These are phyloP conservation scores for Remersonia thermophila DNA, from an alignment of 2,329 filamentous ascomycete species.

Conservation along the genomic window DNA sequence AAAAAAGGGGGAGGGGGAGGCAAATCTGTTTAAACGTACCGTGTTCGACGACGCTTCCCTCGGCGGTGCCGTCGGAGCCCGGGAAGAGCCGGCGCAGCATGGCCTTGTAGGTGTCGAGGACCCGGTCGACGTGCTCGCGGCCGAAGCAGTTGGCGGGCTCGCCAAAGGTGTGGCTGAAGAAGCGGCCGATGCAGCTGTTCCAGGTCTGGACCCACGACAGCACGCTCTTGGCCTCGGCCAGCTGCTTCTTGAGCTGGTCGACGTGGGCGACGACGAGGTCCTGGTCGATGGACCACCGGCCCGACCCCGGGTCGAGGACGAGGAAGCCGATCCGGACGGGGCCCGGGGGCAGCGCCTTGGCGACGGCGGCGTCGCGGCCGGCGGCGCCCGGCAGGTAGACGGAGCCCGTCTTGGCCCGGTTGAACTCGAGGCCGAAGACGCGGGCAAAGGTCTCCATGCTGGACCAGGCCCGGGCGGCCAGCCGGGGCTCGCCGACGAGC, in stretches of 20 bases:
- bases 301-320: constrained; percentile 31
- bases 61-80: constrained; percentile 3
- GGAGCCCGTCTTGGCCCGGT: constrained; percentile 28
- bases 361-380: constrained; percentile 15
- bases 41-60: constrained; percentile 20
- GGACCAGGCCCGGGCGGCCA: constrained; percentile 30
- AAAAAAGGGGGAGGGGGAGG: too few species aligned
- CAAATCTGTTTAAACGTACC: too few species aligned
- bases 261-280: constrained; percentile 40
- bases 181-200: constrained; percentile 34
- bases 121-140: constrained; percentile 29
- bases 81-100: constrained; percentile 30
- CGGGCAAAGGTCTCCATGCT: constrained; percentile 29
- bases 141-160: constrained; percentile 33
- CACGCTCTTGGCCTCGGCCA: constrained; percentile 36
- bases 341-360: constrained; percentile 33
- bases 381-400: constrained; percentile 21
- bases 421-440: constrained; percentile 31
- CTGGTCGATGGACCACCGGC: constrained; percentile 42
- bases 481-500: constrained; percentile 31
- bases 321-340: constrained; percentile 45
- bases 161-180: constrained; percentile 35
- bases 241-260: constrained; percentile 40
- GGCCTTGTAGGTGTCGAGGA: constrained; percentile 29
- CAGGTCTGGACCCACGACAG: constrained; percentile 30